These are phyloP conservation scores for Ascochyta koolunga DNA, from an alignment of 2,329 filamentous ascomycete species.

Conservation along the genomic window DNA sequence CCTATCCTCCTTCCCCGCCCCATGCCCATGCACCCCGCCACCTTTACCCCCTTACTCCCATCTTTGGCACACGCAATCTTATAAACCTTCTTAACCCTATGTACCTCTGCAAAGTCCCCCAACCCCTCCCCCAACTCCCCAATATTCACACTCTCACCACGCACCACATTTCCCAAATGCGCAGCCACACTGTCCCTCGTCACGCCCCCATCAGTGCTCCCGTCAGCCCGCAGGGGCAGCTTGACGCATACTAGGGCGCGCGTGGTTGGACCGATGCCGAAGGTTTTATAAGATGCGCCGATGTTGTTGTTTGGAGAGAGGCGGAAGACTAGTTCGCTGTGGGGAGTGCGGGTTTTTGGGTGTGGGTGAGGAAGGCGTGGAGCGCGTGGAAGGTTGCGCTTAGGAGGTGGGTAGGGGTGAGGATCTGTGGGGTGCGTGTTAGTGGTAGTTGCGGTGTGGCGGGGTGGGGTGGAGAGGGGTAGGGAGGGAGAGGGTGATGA, in stretches of 20 bases:
- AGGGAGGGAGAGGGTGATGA: too few species aligned
- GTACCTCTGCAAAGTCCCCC: slow-evolving; percentile 60
- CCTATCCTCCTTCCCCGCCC: slow-evolving; percentile 50
- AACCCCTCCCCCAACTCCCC: slow-evolving; percentile 36
- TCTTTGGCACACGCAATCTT: slow-evolving; percentile 66
- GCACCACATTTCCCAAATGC: slow-evolving; percentile 34
- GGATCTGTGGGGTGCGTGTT: slow-evolving; percentile 57
- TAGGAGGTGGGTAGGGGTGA: slow-evolving; percentile 75
- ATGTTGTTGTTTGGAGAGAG: slow-evolving; percentile 89
- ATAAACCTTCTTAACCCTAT: slow-evolving; percentile 81
- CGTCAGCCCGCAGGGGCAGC: slow-evolving; percentile 56
- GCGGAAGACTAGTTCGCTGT: slow-evolving; percentile 84
- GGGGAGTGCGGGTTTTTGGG: slow-evolving; percentile 77
- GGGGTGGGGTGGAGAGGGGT: not conserved
- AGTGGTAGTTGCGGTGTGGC: not conserved
- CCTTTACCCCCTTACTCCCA: slow-evolving; percentile 48
- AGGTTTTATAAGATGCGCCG: slow-evolving; percentile 85
- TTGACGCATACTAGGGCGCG: slow-evolving; percentile 81
- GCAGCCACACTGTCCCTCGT: slow-evolving; percentile 32
- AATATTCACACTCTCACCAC: slow-evolving; percentile 33
- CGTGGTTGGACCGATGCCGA: slow-evolving; percentile 77
- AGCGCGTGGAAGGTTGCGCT: slow-evolving; percentile 80
- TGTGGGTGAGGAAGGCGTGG: slow-evolving; percentile 64
- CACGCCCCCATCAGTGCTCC: slow-evolving; percentile 10
- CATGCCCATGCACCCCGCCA: too few species aligned